These are phyloP conservation scores for Cercospora sp. DNA, from an alignment of 2,329 filamentous ascomycete genomes.

Conservation along the genomic window DNA sequence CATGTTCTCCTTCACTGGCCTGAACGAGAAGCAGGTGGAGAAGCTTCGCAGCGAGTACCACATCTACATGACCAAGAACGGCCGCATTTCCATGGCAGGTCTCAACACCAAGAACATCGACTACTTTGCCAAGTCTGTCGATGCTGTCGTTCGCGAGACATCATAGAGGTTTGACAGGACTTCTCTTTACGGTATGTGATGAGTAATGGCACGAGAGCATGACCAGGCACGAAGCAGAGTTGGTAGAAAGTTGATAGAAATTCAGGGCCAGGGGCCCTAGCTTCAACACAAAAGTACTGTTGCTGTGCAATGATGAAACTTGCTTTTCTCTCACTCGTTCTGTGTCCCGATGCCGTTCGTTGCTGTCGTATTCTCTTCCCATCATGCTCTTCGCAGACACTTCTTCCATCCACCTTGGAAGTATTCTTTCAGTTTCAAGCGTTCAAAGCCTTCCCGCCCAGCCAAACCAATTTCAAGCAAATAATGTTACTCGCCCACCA, in stretches of 20 bases:
- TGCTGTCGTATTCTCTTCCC: not conserved
- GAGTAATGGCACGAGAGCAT: constrained; percentile 2
- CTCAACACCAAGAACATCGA: constrained; percentile 89
- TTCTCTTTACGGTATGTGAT: constrained; percentile 2
- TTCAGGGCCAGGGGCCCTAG: constrained; percentile 10
- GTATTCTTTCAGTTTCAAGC: too few relatives aligned
- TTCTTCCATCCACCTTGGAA: too few relatives aligned
- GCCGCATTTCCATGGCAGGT: constrained; percentile 97
- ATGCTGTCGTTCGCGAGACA: constrained; percentile 72
- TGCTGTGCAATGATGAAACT: not conserved
- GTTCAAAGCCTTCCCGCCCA: constrained; percentile 38
- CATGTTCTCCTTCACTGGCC: constrained; percentile 95
- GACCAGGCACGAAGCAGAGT: not conserved
- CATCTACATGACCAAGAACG: constrained; percentile 95
- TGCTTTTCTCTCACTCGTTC: not conserved
- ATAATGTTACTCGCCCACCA: constrained; percentile 51
- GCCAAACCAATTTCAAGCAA: constrained; percentile 44
- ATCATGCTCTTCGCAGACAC: not conserved
- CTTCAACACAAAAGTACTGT: constrained; percentile 8
- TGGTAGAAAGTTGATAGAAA: not conserved
- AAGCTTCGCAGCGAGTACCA: constrained; percentile 70
- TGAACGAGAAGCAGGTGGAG: constrained; percentile 71
- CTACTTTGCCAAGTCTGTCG: constrained; percentile 86
- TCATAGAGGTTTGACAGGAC: constrained; percentile 18
- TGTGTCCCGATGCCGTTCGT: not conserved